A percentile compares a stretch with the other conserved stretches of the same genome.
phyloP scores from a whole-genome alignment of 2,329 filamentous ascomycete species.

The Nothophaeocryptopus gaeumannii region DNA sequence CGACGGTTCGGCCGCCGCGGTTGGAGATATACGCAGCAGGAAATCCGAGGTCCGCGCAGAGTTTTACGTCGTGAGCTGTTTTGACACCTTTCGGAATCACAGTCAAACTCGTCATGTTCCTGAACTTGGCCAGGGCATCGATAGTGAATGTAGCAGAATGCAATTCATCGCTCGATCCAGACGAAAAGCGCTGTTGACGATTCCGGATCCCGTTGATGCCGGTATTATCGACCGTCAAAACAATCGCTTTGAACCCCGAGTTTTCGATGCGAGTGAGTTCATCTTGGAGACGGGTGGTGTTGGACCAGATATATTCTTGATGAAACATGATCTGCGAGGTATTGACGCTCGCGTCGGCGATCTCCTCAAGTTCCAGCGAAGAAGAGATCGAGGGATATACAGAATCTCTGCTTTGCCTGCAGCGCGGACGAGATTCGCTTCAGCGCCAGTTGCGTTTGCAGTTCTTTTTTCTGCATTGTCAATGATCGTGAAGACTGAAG shows the following conservation, averaged over 20 bases:
- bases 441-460: conserved; percentile 49
- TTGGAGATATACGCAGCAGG: conserved; percentile 43
- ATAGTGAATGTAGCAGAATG: conserved; percentile 18
- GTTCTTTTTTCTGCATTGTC: neutral
- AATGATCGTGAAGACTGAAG: neutral
- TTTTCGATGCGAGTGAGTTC: conserved; percentile 35
- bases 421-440: conserved; percentile 45
- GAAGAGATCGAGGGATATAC: conserved; percentile 48
- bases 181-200: conserved; percentile 14
- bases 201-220: conserved; percentile 38
- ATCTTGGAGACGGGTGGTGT: conserved; percentile 32
- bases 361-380: conserved; percentile 35
- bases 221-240: conserved; percentile 42
- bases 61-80: conserved; percentile 40
- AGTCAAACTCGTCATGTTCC: conserved; percentile 15
- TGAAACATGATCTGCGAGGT: conserved; percentile 40
- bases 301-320: conserved; percentile 40
- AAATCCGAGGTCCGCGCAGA: conserved; percentile 37
- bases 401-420: conserved; percentile 50
- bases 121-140: conserved; percentile 8
- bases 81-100: conserved; percentile 38
- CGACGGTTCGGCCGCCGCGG: conserved; percentile 42
- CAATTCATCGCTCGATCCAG: conserved; percentile 1
- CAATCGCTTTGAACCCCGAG: conserved; percentile 40
- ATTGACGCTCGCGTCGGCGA: conserved; percentile 29